Evolutionary conservation across 306 rosid species (phyloP), one percentile per base, ranked within the genome.

Genomic region (Castanea crenata): DNA sequence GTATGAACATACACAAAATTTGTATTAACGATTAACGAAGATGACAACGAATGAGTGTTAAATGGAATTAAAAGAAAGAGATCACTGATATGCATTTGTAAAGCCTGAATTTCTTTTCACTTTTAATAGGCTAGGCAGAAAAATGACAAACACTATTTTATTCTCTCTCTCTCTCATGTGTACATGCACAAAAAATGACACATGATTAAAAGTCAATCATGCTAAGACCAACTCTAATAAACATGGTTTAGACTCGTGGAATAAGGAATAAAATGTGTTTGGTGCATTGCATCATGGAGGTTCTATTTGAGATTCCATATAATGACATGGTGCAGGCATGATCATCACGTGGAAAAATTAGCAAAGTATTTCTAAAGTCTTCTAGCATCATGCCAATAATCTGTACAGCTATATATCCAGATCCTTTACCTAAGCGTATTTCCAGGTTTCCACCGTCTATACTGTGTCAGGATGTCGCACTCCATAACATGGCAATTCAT

Each of bases 391-490:
- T 34, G 63, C 34, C 23, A 73, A 41, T 31, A 14, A 44, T 29
- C 64, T 16, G 6, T 21, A 70, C 34, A 21, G 3, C 38, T 20
- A 12, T 13, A 70, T 4, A 23, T 8, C 20, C 20, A 27, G 34
- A 71, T 55, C 69, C 82, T 57, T 73, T 85, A 95, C 98, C 97
- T 91, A 68, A 41, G 89, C 21, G 84, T 75, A 86, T 80, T 89
- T 84, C 94, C 97, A 14, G 92, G 93, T 83, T 93, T 95, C 88
- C 94, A 90, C 73, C 99, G 96, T 84, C 91, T 95, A 77, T 90
- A 95, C 64, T 93, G 87, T 58, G 86, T 88, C 91, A 93, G 57
- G 77, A 93, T 91, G 78, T 95, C 98, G 61, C 98, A 93, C 83
- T 95, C 97, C 75, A 83, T 75, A 56, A 93, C 92, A 84, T 93